Conservation (phyloP, 139 green algal genomes). For the Closterium sp. region DNA sequence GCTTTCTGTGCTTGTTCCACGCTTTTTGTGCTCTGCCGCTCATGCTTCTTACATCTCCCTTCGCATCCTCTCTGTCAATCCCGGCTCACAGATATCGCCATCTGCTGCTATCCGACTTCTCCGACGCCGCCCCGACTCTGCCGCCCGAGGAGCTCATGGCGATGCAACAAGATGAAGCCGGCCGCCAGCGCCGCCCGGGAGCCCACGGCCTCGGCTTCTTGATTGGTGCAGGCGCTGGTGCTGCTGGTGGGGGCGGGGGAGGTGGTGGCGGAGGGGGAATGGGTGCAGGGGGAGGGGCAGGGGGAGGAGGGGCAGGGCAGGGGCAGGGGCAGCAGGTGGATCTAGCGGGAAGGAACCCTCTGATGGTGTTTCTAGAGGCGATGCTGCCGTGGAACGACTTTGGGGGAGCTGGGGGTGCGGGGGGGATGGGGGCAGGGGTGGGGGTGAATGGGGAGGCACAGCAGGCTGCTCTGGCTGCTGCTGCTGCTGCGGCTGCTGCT, state of each 20-base stretch:
- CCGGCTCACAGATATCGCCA: constrained; percentile 55
- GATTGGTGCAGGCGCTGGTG: neutral
- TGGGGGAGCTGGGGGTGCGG: neutral
- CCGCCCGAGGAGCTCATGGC: constrained; percentile 50
- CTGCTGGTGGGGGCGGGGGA: neutral
- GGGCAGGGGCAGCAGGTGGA: neutral
- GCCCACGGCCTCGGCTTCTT: neutral
- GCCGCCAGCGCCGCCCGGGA: neutral
- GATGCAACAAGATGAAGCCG: neutral
- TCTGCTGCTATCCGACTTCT: constrained; percentile 77
- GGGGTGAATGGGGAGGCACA: neutral
- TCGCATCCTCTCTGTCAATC: neutral
- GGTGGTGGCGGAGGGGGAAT: neutral
- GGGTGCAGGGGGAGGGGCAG: too few relatives aligned
- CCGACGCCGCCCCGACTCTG: constrained; percentile 68
- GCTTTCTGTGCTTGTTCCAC: too few relatives aligned
- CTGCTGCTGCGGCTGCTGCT: too few relatives aligned
- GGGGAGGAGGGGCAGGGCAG: neutral
- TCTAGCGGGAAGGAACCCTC: neutral
- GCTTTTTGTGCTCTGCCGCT: neutral
- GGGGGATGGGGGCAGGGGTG: too few relatives aligned
- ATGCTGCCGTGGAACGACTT: constrained; percentile 28
- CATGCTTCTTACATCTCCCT: neutral
- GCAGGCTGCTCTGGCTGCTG: neutral
- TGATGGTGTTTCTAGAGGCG: constrained; percentile 29